Evolutionary conservation across 805 yeast species (phyloP), one percentile per base, ranked within the genome.

Genomic region (Zygoascus biomembranicola): DNA sequence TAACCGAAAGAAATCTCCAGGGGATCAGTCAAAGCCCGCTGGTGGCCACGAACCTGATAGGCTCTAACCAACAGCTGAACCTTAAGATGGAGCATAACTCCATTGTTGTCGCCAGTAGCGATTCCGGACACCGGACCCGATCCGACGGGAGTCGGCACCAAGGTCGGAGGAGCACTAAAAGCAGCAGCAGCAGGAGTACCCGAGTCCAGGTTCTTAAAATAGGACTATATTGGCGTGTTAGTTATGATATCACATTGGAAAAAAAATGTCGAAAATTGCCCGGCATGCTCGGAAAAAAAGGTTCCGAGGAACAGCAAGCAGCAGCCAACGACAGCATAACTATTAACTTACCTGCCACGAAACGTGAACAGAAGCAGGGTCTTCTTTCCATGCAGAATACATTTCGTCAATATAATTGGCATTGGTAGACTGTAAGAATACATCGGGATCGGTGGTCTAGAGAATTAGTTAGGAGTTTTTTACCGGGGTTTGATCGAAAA

Each of bases 1-100:
- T 81, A 87, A 62, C 94, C 97, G 67, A 83, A 87, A 18, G 90
- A 81, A 66, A 92, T 86, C 39, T 86, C 92, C 66, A 94, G 76
- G n/a, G 99, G 99, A 72, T 94, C 99, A 57, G 90, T 84, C 63
- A 83, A 85, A 47, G 98, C 97, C 75, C 87, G 88, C 71, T 84
- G 86, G 72, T 94, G 99, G 61, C 99, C 99, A 73, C 98, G 84
- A 51, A 94, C 99, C 76, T 94, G 99, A 74, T 90, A 94, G 32
- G 99, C 99, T 72, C 99, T 87, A 59, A 95, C 97, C 64, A 94
- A 78, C 63, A 94, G 80, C 77, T 94, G 99, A 16, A 90, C 95
- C 72, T 94, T 94, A 77, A 94, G 80, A 70, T 94, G 98, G 58
- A 87, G 78, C 59, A 86, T 78, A 46, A 90, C 88, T 59, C 84